Evolutionary conservation across 345 rosid genomes (phyloP).

Genomic region (Eucalyptus fibrosa): DNA sequence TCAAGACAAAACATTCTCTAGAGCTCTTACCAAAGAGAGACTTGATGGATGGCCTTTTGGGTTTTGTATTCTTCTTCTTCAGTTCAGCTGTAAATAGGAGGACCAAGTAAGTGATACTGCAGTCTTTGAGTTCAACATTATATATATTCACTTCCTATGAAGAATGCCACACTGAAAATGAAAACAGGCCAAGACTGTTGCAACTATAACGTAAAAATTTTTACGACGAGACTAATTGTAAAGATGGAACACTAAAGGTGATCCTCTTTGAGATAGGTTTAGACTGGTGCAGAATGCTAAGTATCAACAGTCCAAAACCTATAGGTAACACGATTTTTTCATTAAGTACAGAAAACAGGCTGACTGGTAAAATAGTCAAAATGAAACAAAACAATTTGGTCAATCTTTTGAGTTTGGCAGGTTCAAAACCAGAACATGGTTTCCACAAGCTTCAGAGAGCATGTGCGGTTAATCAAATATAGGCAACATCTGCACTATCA

Average conservation of each 20-base stretch:
- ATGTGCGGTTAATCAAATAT: background rate
- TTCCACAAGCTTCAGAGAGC: background rate
- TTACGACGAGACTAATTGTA: background rate
- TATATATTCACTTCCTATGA: background rate
- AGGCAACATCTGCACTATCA: background rate
- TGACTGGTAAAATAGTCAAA: background rate
- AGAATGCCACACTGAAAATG: background rate
- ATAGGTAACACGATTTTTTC: background rate
- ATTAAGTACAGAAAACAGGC: background rate
- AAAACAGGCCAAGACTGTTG: background rate
- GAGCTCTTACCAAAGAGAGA: constrained; percentile 75
- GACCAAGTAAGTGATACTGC: background rate
- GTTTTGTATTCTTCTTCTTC: constrained; percentile 79
- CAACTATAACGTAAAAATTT: background rate
- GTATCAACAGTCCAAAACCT: background rate
- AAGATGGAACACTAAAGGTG: background rate
- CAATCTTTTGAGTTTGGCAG: background rate
- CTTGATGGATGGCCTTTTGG: constrained; percentile 87
- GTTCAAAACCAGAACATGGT: background rate
- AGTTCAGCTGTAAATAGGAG: constrained; percentile 44
- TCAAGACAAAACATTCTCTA: background rate
- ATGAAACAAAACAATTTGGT: background rate
- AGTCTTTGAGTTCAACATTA: background rate
- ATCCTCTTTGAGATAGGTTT: background rate
- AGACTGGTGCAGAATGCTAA: background rate